Percentiles rank a stretch among this genome's conserved stretches.
phyloP scores from a whole-genome alignment of 768 basidiomycete genomes.

The Auricularia sp. region DNA sequence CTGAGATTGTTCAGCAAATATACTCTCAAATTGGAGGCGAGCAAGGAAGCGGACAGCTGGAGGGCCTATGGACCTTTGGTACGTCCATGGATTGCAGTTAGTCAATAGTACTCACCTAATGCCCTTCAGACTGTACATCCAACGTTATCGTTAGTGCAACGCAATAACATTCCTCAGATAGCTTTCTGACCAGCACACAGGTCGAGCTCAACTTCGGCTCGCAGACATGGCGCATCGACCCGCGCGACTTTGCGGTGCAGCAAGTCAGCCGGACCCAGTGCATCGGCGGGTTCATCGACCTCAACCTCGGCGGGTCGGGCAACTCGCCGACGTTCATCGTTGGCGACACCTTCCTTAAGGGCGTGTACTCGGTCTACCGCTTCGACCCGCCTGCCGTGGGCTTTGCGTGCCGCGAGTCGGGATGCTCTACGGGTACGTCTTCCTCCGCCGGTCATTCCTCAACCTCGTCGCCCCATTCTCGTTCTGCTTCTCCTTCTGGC shows the following conservation, averaged over 20 bases:
- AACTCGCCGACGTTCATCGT: conserved; percentile 50
- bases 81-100: conserved; percentile 18
- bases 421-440: conserved; percentile 20
- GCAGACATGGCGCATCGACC: conserved; percentile 62
- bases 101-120: conserved; percentile 1
- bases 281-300: conserved; percentile 63
- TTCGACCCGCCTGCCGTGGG: conserved; percentile 35
- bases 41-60: conserved; percentile 32
- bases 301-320: conserved; percentile 41
- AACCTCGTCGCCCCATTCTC: background rate
- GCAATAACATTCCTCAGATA: too few relatives aligned
- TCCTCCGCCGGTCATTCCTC: background rate
- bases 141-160: conserved; percentile 23
- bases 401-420: conserved; percentile 33
- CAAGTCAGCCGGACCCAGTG: conserved; percentile 32
- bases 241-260: conserved; percentile 75
- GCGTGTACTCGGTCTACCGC: conserved; percentile 46
- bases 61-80: conserved; percentile 82
- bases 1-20: conserved; percentile 45
- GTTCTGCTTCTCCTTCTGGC: background rate
- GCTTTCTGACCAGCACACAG: too few relatives aligned
- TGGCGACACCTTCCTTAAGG: conserved; percentile 67
- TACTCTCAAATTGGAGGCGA: conserved; percentile 55
- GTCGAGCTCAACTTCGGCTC: conserved; percentile 70
- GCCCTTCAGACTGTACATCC: conserved; percentile 53